Percentiles rank a stretch among this genome's conserved stretches.
Conservation (phyloP, 768 basidiomycete genomes). For the Hericium erinaceus region DNA sequence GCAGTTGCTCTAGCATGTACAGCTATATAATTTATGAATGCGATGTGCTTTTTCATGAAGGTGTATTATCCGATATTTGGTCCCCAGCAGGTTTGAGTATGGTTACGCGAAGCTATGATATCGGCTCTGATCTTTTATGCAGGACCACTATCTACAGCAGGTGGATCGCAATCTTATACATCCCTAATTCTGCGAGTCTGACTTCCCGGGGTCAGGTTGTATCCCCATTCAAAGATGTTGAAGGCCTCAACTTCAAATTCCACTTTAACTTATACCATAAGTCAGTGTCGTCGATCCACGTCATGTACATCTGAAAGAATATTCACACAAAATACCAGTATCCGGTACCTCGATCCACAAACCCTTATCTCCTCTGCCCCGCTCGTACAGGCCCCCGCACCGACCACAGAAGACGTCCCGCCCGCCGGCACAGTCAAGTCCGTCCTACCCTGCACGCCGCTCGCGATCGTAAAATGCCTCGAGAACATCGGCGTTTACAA, state of each 20-base stretch:
- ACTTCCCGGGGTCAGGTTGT: slow-evolving; percentile 39
- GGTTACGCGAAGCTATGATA: not conserved
- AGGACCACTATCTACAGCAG: slow-evolving; percentile 98
- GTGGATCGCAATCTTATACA: not conserved
- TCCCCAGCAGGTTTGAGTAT: slow-evolving; percentile 58
- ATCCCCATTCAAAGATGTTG: slow-evolving; percentile 94
- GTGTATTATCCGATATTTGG: slow-evolving; percentile 98
- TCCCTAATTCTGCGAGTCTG: not conserved
- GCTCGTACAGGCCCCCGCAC: slow-evolving; percentile 20
- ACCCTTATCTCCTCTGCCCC: slow-evolving; percentile 47
- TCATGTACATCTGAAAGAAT: not conserved
- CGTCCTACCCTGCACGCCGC: slow-evolving; percentile 93
- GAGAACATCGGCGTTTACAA: slow-evolving; percentile 93
- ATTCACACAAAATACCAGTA: slow-evolving; percentile 36
- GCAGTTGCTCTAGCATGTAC: slow-evolving; percentile 16
- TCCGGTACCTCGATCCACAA: slow-evolving; percentile 82
- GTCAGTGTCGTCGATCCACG: too few species aligned
- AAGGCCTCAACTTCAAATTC: slow-evolving; percentile 94
- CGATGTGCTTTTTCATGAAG: slow-evolving; percentile 26
- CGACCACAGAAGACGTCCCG: slow-evolving; percentile 44
- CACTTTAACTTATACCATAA: slow-evolving; percentile 94
- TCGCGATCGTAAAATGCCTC: slow-evolving; percentile 92
- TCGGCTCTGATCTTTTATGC: not conserved
- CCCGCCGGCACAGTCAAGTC: slow-evolving; percentile 89
- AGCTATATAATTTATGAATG: not conserved